Conservation (phyloP, 1,284 basidiomycete species). For the Amylostereum chailletii region DNA sequence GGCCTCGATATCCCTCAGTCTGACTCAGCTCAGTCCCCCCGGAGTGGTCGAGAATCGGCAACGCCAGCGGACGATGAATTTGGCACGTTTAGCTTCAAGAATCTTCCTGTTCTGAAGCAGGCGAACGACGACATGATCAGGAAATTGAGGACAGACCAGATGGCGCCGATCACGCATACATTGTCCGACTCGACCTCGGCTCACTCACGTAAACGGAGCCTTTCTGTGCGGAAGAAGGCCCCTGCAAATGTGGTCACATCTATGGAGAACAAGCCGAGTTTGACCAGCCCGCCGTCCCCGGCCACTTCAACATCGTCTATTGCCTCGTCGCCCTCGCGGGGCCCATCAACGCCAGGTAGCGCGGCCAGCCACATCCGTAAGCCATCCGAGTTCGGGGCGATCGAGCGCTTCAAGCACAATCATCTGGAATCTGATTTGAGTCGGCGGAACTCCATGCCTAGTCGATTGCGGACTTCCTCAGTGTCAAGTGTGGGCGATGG, state of each 20-base stretch:
- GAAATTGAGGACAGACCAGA: slow-evolving; percentile 82
- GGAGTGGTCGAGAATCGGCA: slow-evolving; percentile 36
- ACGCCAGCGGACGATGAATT: slow-evolving; percentile 78
- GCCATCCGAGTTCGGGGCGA: slow-evolving; percentile 76
- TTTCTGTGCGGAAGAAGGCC: slow-evolving; percentile 73
- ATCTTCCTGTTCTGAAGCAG: slow-evolving; percentile 92
- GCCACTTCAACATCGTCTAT: slow-evolving; percentile 91
- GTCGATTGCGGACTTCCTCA: slow-evolving; percentile 81
- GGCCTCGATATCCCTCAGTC: slow-evolving; percentile 28
- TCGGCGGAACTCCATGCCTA: slow-evolving; percentile 83
- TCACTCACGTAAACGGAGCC: slow-evolving; percentile 59
- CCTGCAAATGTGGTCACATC: slow-evolving; percentile 63
- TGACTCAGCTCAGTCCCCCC: slow-evolving; percentile 37
- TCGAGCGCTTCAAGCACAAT: slow-evolving; percentile 80
- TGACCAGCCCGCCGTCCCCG: slow-evolving; percentile 76
- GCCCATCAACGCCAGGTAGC: slow-evolving; percentile 65
- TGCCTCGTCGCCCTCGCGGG: slow-evolving; percentile 82
- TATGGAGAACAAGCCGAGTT: slow-evolving; percentile 48
- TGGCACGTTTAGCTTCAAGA: slow-evolving; percentile 98
- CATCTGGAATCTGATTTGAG: slow-evolving; percentile 59
- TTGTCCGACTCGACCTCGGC: slow-evolving; percentile 53
- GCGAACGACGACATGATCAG: slow-evolving; percentile 98
- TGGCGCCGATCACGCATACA: slow-evolving; percentile 63
- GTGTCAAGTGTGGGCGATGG: slow-evolving; percentile 70
- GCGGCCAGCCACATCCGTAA: slow-evolving; percentile 62